Evolutionary conservation across 2,329 filamentous ascomycete species (phyloP), one percentile per base, ranked within the genome.

Genomic region (Bipolaris zeicola): DNA sequence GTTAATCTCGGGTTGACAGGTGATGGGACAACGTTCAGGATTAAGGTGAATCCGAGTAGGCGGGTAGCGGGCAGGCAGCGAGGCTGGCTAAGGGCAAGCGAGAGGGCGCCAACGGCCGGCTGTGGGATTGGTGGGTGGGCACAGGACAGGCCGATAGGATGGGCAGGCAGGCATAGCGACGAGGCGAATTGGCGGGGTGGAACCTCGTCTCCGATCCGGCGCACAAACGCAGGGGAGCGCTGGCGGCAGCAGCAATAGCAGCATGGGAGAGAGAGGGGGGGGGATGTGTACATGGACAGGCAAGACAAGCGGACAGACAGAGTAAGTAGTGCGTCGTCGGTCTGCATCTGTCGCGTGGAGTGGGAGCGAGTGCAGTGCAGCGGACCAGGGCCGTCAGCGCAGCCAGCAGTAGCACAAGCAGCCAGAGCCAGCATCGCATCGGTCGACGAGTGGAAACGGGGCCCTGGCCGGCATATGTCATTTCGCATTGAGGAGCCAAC

Each of bases 1-100:
- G 69, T 74, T 75, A 74, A 76, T 76, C 64, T 76, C 73, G 73
- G 73, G 63, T 69, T 65, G 59, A 60, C 56, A 59, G 57, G 43
- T 48, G 58, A 52, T 65, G 60, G 55, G 65, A 55, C 57, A 55
- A 61, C 49, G 61, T 52, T 54, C 55, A 57, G 53, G 55, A 55
- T 59, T 60, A 65, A 62, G 50, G 53, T 42, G 10, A 31, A 55
- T 59, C 62, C 55, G 62, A 66, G 63, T 58, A 71, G 66, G 64
- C 64, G 57, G 61, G 50, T 59, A 61, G 57, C 63, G 59, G 68
- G 65, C 63, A 58, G 65, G 66, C 60, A 50, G 45, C 45, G 41
- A 52, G 20, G 49, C 28, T 63, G 61, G 57, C 56, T 62, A 63
- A 56, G 59, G 50, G 50, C 63, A 70, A 71, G 69, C 69, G 67